Conservation (phyloP, 2,329 filamentous ascomycete genomes). For the Microcera coccophila region DNA sequence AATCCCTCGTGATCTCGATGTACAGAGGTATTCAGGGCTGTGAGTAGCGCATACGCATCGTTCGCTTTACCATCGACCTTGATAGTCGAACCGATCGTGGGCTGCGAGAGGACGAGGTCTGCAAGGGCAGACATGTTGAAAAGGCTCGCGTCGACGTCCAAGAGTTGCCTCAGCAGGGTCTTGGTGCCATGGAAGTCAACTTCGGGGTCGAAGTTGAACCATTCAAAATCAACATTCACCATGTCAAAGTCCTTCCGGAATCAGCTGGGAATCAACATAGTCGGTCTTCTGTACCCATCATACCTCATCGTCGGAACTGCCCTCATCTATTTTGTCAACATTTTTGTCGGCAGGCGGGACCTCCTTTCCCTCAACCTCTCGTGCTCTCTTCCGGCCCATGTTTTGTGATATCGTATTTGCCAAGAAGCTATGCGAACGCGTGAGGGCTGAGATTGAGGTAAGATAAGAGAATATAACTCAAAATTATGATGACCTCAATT, state of each 20-base stretch:
- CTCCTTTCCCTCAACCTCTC: conserved; percentile 44
- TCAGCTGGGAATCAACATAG: conserved; percentile 14
- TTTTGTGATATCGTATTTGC: conserved; percentile 1
- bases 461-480: conserved; percentile 5
- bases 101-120: conserved; percentile 82
- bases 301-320: conserved; percentile 54
- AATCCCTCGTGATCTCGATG: conserved; percentile 74
- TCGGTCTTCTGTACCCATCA: conserved; percentile 15
- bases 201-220: conserved; percentile 89
- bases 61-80: conserved; percentile 95
- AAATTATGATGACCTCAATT: conserved; percentile 9
- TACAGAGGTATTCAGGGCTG: conserved; percentile 75
- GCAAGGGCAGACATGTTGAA: conserved; percentile 85
- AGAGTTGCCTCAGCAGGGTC: conserved; percentile 80
- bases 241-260: conserved; percentile 72
- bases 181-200: conserved; percentile 96
- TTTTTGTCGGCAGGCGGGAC: conserved; percentile 39
- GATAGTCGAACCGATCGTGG: conserved; percentile 85
- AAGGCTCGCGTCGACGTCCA: conserved; percentile 80
- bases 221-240: conserved; percentile 96
- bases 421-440: no score
- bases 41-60: conserved; percentile 90
- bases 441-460: background rate
- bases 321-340: conserved; percentile 48
- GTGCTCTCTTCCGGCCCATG: conserved; percentile 52